Evolutionary conservation across 2,329 filamentous ascomycete species (phyloP).

Genomic region (Drechslerella dactyloides): DNA sequence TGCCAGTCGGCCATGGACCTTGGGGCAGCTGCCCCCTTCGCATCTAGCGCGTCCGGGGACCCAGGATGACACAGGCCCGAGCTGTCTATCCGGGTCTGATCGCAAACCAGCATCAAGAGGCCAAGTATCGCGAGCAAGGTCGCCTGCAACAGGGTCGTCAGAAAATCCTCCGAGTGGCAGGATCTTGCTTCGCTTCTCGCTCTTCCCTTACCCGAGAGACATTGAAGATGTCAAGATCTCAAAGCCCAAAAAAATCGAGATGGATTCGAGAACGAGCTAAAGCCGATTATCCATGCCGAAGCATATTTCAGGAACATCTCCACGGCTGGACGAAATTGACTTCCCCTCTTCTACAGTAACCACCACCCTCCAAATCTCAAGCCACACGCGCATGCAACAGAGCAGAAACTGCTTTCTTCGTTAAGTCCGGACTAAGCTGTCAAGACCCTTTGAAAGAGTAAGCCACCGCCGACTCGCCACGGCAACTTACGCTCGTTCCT

Average conservation of each 20-base stretch:
- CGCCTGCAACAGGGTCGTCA: conserved; percentile 50
- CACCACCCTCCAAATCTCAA: conserved; percentile 6
- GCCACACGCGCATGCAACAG: conserved; percentile 36
- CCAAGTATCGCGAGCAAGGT: conserved; percentile 51
- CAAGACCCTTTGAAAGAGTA: neutral
- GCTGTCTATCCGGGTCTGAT: conserved; percentile 50
- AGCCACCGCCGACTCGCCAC: conserved; percentile 15
- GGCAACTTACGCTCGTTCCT: conserved; percentile 5
- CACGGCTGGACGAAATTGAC: conserved; percentile 3
- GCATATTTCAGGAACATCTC: conserved; percentile 45
- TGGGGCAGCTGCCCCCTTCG: conserved; percentile 46
- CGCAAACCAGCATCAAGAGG: conserved; percentile 48
- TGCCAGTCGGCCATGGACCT: conserved; percentile 26
- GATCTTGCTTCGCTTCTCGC: conserved; percentile 51
- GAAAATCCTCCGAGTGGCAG: conserved; percentile 52
- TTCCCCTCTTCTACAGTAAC: neutral
- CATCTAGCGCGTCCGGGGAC: conserved; percentile 47
- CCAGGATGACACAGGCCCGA: conserved; percentile 51
- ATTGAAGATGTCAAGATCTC: conserved; percentile 44
- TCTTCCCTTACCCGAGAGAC: conserved; percentile 50
- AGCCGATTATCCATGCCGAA: conserved; percentile 42
- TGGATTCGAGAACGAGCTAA: conserved; percentile 43
- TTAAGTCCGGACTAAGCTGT: neutral
- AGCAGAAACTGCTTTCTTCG: neutral
- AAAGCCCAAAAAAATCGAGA: conserved; percentile 16